phyloP scores from a whole-genome alignment of 2,329 filamentous ascomycete genomes.

The Waltergamsia citrina region DNA sequence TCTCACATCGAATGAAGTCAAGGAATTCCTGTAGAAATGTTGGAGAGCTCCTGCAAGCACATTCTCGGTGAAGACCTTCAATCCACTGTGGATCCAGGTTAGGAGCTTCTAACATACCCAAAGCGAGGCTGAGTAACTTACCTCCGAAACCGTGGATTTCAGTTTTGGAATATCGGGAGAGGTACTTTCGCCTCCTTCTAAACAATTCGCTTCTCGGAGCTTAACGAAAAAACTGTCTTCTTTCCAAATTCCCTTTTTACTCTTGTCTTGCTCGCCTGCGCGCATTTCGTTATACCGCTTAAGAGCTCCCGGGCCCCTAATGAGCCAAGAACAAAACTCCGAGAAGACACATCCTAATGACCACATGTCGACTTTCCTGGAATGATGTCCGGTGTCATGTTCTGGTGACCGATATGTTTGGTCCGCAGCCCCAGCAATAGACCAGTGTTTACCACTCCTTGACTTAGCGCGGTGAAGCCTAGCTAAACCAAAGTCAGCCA shows the following conservation, averaged over 20 bases:
- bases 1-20: too few relatives aligned
- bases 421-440: too few relatives aligned
- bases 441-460: too few relatives aligned
- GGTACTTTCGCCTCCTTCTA: neutral
- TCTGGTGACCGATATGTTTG: slow-evolving; percentile 6
- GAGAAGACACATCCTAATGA: slow-evolving; percentile 8
- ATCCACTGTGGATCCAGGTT: too few relatives aligned
- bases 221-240: slow-evolving; percentile 1
- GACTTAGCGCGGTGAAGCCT: neutral
- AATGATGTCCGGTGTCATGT: neutral
- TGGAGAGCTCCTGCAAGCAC: too few relatives aligned
- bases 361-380: slow-evolving; percentile 7
- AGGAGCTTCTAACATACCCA: too few relatives aligned
- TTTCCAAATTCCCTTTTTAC: neutral
- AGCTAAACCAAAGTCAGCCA: slow-evolving; percentile 7
- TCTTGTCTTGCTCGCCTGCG: neutral
- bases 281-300: neutral
- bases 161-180: neutral
- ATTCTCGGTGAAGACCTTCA: too few relatives aligned
- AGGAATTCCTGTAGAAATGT: too few relatives aligned
- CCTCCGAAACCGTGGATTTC: neutral
- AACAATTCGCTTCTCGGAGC: neutral
- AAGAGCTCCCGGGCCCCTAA: slow-evolving; percentile 4
- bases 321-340: slow-evolving; percentile 6
- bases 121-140: too few relatives aligned